Evolutionary conservation across 139 green algal species (phyloP), one percentile per base, ranked within the genome.

Genomic region (Tetradesmus obliquus): DNA sequence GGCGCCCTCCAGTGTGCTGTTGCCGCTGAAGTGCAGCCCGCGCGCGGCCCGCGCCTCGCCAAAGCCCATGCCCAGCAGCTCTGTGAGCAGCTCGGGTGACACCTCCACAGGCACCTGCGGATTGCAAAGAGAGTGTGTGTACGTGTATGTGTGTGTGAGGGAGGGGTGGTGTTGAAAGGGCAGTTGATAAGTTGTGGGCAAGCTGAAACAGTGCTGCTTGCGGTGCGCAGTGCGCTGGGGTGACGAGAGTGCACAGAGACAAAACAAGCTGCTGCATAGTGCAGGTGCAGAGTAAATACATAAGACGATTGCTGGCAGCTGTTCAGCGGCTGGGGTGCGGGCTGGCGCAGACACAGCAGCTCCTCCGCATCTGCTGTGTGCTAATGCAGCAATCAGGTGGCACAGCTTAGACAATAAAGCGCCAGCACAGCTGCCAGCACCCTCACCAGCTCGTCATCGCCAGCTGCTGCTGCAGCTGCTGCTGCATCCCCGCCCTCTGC

Each of bases 41-140:
- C 96, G 93, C 24, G 95, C 86, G 9, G 93, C 91, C 19, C 95
- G 91, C 69, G 85, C 87, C 45, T 91, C 57, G 3, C 1, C 2
- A 45, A 97, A 97, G 89, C 96, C 95, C 98, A 99, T 99, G 3
- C 94, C 96, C 84, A 97, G 87, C 92, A 99, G 90, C 94, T 98
- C 94, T 86, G 95, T 89, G 54, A 98, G 66, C 80, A 97, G 90
- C 10, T 89, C 94, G 12, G 92, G 87, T 5, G 96, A 90, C 8
- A 98, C 97, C 81, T 96, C 92, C 12, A 95, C 80, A 10, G 92
- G 45, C 20, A 98, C 97, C 94, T 97, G 93, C 51, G 62, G 51
- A 51, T 15, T 32, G 76, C 20, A 51, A 82, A 54, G 76, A 13
- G 9, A 51, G 22, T 82, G 76, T 54, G 76, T 32, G 76, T 17